phyloP scores from a whole-genome alignment of 139 green algal genomes.

The Edaphochlamys debaryana region DNA sequence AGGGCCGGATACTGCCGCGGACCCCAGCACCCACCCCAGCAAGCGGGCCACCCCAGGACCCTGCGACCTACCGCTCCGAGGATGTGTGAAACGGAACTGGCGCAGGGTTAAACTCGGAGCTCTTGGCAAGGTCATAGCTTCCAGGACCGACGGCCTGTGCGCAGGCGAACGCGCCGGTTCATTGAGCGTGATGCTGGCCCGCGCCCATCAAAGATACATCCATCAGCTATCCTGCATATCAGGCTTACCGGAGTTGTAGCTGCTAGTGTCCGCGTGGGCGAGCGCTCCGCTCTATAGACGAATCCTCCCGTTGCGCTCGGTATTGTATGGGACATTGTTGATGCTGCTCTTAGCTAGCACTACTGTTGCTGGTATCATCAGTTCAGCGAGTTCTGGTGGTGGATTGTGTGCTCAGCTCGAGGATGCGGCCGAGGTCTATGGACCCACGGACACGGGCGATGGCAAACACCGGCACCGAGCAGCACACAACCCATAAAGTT shows the following conservation, averaged over 20 bases:
- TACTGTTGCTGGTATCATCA: too few relatives aligned
- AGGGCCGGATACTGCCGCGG: not conserved
- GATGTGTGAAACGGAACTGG: slow-evolving; percentile 24
- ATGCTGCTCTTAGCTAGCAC: not conserved
- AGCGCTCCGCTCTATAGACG: slow-evolving; percentile 15
- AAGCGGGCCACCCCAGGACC: not conserved
- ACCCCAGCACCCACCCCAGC: not conserved
- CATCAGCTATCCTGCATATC: not conserved
- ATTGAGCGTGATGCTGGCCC: not conserved
- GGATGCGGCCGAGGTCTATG: too few relatives aligned
- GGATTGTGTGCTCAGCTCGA: too few relatives aligned
- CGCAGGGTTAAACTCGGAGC: not conserved
- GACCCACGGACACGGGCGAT: too few relatives aligned
- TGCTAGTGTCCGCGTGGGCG: not conserved
- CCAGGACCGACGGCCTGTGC: slow-evolving; percentile 17
- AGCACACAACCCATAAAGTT: too few relatives aligned
- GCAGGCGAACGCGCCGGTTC: not conserved
- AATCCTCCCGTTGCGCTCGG: slow-evolving; percentile 12
- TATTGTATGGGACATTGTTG: slow-evolving; percentile 17
- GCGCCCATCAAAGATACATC: not conserved
- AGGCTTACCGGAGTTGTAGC: not conserved
- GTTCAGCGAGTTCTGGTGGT: too few relatives aligned
- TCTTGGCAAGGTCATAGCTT: not conserved
- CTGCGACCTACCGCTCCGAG: not conserved
- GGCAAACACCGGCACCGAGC: too few relatives aligned